phyloP scores from a whole-genome alignment of 1,139 yeast species.

The Sugiyamaella castrensis region DNA sequence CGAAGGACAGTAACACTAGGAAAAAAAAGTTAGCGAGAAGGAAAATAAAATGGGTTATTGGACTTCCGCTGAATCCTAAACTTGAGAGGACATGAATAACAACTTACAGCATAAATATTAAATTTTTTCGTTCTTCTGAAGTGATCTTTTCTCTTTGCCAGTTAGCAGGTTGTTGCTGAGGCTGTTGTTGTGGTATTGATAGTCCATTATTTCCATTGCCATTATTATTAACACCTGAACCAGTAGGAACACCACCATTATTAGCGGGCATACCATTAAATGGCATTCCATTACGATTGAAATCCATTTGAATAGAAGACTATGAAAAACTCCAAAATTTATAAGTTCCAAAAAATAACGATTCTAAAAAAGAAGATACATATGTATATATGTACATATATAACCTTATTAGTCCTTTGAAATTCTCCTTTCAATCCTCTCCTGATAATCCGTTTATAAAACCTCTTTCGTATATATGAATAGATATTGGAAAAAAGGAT shows the following conservation, averaged over 20 bases:
- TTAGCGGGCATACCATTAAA: constrained; percentile 6
- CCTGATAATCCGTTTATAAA: no score
- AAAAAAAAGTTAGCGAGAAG: no score
- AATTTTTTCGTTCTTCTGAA: constrained; percentile 29
- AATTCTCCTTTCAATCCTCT: no score
- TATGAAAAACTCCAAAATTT: neutral
- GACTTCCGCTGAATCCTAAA: neutral
- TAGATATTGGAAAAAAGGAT: neutral
- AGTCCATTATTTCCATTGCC: constrained; percentile 4
- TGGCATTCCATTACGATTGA: constrained; percentile 6
- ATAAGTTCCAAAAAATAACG: neutral
- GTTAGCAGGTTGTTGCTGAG: constrained; percentile 1
- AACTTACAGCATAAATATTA: constrained; percentile 29
- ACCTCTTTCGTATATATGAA: neutral
- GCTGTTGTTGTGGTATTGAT: constrained; percentile 8
- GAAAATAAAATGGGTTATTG: neutral
- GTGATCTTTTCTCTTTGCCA: constrained; percentile 18
- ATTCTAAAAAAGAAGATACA: no score
- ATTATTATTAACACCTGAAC: neutral
- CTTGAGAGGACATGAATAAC: neutral
- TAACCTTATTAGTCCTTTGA: no score
- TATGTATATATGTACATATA: no score
- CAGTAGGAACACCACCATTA: no score
- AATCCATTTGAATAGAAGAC: constrained; percentile 3
- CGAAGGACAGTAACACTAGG: constrained; percentile 25